Evolutionary conservation across 176 grass and related monocot genomes (phyloP).

Genomic region (Carex parvula): DNA sequence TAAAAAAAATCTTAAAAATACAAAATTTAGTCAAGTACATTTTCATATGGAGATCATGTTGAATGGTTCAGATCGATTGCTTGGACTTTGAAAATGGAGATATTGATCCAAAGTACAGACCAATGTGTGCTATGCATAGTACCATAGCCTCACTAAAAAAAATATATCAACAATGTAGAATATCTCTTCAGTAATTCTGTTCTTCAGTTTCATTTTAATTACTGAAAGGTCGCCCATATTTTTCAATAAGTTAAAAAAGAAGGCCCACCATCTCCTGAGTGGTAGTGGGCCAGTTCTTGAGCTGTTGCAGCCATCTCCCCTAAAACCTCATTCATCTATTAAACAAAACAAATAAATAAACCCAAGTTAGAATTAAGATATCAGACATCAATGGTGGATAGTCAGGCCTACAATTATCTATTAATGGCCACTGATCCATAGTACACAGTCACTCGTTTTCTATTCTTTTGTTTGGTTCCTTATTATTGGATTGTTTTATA

Average conservation of each 20-base stretch:
- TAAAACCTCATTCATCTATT: conserved; percentile 96
- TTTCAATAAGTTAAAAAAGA: conserved; percentile 12
- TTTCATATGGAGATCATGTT: too few relatives aligned
- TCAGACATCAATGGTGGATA: background rate
- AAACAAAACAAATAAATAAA: conserved; percentile 43
- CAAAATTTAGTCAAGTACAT: too few relatives aligned
- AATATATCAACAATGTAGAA: background rate
- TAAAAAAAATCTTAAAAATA: too few relatives aligned
- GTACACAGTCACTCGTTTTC: background rate
- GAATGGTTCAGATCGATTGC: too few relatives aligned
- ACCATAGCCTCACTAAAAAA: too few relatives aligned
- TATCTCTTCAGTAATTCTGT: conserved; percentile 8
- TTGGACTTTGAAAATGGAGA: too few relatives aligned
- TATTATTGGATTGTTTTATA: background rate
- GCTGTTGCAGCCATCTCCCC: conserved; percentile 86
- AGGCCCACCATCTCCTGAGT: conserved; percentile 79
- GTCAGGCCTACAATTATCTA: conserved; percentile 2
- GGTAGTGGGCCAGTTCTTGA: conserved; percentile 90
- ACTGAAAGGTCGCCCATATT: background rate
- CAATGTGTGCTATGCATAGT: too few relatives aligned
- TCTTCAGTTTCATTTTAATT: background rate
- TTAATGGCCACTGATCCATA: background rate
- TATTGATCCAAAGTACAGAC: too few relatives aligned
- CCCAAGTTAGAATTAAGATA: conserved; percentile 22
- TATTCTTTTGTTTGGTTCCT: background rate